Percentiles rank a stretch among this genome's conserved stretches.
These are phyloP conservation scores for Pythium apleroticum DNA, from an alignment of 352 stramenopile species.

Conservation along the genomic window DNA sequence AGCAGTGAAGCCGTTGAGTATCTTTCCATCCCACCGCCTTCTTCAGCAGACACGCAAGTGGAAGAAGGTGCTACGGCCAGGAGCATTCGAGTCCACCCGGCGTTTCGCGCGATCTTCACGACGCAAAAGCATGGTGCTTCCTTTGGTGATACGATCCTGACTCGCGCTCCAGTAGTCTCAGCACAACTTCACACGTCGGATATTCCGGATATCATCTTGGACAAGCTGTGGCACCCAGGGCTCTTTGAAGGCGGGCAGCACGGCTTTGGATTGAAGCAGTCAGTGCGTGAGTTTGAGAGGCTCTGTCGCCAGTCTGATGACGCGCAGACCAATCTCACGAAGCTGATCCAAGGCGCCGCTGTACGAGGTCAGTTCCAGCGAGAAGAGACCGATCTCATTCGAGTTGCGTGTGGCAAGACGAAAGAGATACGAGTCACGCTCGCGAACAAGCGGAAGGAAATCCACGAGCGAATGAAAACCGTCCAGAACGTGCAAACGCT, in stretches of 20 bases:
- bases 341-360: slow-evolving; percentile 42
- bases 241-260: slow-evolving; percentile 15
- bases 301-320: slow-evolving; percentile 25
- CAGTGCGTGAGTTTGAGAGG: slow-evolving; percentile 33
- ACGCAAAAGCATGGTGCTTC: slow-evolving; percentile 26
- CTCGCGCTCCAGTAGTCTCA: slow-evolving; percentile 36
- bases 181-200: slow-evolving; percentile 33
- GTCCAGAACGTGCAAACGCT: slow-evolving; percentile 25
- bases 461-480: slow-evolving; percentile 19
- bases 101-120: slow-evolving; percentile 48
- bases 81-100: slow-evolving; percentile 34
- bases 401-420: slow-evolving; percentile 25
- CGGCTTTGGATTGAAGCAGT: slow-evolving; percentile 31
- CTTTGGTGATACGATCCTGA: slow-evolving; percentile 44
- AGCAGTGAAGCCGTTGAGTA: neutral
- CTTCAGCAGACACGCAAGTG: neutral
- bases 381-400: slow-evolving; percentile 37
- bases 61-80: neutral
- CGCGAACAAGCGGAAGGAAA: slow-evolving; percentile 10
- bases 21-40: neutral
- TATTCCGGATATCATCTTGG: slow-evolving; percentile 36
- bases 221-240: slow-evolving; percentile 45
- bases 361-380: slow-evolving; percentile 48
- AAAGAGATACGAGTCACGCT: slow-evolving; percentile 32
- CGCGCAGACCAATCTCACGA: slow-evolving; percentile 31